Evolutionary conservation across 208 protist genomes (phyloP).

Genomic region (Angomonas deanei): DNA sequence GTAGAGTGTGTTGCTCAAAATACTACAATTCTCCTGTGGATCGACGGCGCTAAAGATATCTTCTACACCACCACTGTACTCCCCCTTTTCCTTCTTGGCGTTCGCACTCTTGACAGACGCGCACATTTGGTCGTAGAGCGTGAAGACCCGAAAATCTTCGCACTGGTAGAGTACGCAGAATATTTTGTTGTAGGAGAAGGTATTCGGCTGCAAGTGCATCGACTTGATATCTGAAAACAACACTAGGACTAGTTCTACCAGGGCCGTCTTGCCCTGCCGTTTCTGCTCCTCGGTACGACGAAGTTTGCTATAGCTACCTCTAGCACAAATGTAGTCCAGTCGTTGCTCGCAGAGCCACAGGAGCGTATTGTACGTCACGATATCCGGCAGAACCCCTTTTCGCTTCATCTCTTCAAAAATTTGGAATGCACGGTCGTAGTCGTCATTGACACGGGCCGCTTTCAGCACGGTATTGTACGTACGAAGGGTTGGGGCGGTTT

Average conservation of each 20-base stretch:
- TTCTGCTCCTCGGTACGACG: conserved; percentile 58
- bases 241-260: conserved; percentile 66
- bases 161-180: conserved; percentile 58
- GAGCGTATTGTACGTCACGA: conserved; percentile 90
- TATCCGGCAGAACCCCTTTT: conserved; percentile 71
- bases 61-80: background rate
- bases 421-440: conserved; percentile 89
- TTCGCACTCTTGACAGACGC: background rate
- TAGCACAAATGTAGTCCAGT: conserved; percentile 74
- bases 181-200: conserved; percentile 83
- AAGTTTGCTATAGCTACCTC: conserved; percentile 26
- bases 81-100: background rate
- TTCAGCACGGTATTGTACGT: conserved; percentile 89
- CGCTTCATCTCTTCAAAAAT: conserved; percentile 90
- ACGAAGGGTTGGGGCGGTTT: conserved; percentile 52
- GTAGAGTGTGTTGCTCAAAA: conserved; percentile 40
- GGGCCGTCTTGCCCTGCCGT: conserved; percentile 32
- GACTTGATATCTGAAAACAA: conserved; percentile 79
- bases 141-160: conserved; percentile 65
- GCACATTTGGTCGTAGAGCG: conserved; percentile 32
- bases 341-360: conserved; percentile 72
- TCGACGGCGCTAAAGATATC: conserved; percentile 44
- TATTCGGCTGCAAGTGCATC: conserved; percentile 71
- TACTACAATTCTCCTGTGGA: conserved; percentile 33
- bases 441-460: conserved; percentile 55